These are phyloP conservation scores for Artemisia argyi DNA, from an alignment of 129 eudicot species.

Conservation along the genomic window DNA sequence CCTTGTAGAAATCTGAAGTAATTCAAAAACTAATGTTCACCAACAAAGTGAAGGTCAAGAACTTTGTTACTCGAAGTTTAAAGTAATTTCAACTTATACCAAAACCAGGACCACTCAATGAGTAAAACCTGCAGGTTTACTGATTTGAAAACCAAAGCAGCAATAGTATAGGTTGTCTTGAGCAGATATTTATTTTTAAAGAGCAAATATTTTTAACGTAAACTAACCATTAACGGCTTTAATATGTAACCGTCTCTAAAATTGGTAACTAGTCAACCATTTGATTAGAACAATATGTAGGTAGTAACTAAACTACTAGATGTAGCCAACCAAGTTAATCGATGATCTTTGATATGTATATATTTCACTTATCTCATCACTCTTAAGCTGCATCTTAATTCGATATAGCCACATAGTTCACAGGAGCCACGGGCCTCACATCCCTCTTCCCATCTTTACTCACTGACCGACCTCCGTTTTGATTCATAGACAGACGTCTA, in stretches of 20 bases:
- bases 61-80: too few relatives aligned
- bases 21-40: too few relatives aligned
- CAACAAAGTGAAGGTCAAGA: too few relatives aligned
- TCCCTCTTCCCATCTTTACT: conserved; percentile 67
- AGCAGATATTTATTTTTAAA: too few relatives aligned
- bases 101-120: too few relatives aligned
- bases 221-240: neutral
- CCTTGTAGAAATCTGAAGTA: too few relatives aligned
- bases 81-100: too few relatives aligned
- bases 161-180: too few relatives aligned
- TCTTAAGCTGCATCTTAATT: conserved; percentile 57
- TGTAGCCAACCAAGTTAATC: neutral
- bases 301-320: conserved; percentile 18
- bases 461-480: conserved; percentile 47
- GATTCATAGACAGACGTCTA: conserved; percentile 71
- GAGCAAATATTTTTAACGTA: too few relatives aligned
- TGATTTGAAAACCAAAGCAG: too few relatives aligned
- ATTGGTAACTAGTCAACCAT: neutral
- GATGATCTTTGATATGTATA: neutral
- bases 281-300: neutral
- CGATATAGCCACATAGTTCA: conserved; percentile 72
- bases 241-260: neutral
- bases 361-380: neutral
- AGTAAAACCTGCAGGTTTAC: too few relatives aligned
- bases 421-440: conserved; percentile 71